Conservation (phyloP, 192 early-diverging fungal genomes). For the Coemansia sp. region DNA sequence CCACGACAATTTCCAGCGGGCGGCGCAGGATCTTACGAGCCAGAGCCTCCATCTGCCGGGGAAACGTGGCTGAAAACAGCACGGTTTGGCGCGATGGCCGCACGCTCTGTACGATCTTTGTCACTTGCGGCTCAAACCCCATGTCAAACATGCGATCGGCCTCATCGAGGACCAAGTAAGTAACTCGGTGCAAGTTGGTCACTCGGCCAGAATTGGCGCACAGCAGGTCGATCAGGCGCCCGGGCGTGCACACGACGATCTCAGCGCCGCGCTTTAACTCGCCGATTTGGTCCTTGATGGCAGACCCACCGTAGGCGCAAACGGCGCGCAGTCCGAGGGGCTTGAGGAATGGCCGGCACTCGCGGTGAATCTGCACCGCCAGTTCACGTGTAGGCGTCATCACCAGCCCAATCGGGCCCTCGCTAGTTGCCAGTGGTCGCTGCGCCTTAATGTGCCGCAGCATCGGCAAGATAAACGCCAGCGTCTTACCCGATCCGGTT, state of each 20-base stretch:
- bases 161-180: slow-evolving; percentile 96
- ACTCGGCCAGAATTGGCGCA: slow-evolving; percentile 86
- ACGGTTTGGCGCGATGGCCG: slow-evolving; percentile 87
- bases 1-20: slow-evolving; percentile 95
- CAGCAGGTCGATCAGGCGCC: slow-evolving; percentile 86
- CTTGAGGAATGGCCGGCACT: slow-evolving; percentile 88
- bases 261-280: slow-evolving; percentile 90
- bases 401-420: slow-evolving; percentile 84
- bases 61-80: slow-evolving; percentile 94
- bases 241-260: slow-evolving; percentile 92
- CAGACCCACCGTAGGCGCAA: slow-evolving; percentile 88
- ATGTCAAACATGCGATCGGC: slow-evolving; percentile 98
- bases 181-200: slow-evolving; percentile 86
- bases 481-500: slow-evolving; percentile 92
- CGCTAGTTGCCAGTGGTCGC: slow-evolving; percentile 70
- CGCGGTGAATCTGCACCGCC: slow-evolving; percentile 91
- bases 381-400: slow-evolving; percentile 95
- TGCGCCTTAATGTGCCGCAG: slow-evolving; percentile 94
- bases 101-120: slow-evolving; percentile 92
- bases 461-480: slow-evolving; percentile 94
- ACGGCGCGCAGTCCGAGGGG: slow-evolving; percentile 84
- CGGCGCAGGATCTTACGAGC: slow-evolving; percentile 89
- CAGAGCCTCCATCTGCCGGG: slow-evolving; percentile 93
- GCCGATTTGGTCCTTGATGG: slow-evolving; percentile 86
- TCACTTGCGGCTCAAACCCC: slow-evolving; percentile 98